Conservation (phyloP, 495 filamentous ascomycete species). For the Physcia stellaris region DNA sequence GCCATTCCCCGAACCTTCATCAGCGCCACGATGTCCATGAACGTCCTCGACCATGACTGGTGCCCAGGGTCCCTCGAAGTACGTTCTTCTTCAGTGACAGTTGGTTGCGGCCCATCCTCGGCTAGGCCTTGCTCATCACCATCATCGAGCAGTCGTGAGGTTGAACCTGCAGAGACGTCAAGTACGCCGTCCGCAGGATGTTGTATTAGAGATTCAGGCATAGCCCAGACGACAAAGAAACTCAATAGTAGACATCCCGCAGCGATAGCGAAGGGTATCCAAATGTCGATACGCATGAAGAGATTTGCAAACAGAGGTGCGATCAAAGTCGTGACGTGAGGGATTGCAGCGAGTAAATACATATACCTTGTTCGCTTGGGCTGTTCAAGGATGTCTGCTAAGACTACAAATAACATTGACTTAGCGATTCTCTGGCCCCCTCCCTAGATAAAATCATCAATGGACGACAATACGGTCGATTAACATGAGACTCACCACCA, state of each 20-base stretch:
- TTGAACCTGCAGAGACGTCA: background rate
- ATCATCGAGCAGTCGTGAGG: background rate
- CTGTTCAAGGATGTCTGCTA: slow-evolving; percentile 11
- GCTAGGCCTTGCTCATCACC: background rate
- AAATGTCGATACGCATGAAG: slow-evolving; percentile 10
- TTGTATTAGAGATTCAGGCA: slow-evolving; percentile 11
- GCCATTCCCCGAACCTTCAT: slow-evolving; percentile 5
- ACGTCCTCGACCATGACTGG: slow-evolving; percentile 5
- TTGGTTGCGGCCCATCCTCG: background rate
- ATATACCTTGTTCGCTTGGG: slow-evolving; percentile 13
- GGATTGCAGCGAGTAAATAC: slow-evolving; percentile 12
- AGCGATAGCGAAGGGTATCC: slow-evolving; percentile 11
- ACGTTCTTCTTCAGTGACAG: background rate
- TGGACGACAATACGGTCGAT: too few relatives aligned
- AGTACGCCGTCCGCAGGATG: background rate
- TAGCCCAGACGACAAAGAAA: slow-evolving; percentile 4
- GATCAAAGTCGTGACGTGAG: slow-evolving; percentile 8
- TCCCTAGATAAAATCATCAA: too few relatives aligned
- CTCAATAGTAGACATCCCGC: slow-evolving; percentile 5
- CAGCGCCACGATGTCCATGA: slow-evolving; percentile 6
- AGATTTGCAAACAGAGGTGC: slow-evolving; percentile 8
- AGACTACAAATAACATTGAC: slow-evolving; percentile 13
- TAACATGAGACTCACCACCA: too few relatives aligned
- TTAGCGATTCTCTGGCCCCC: slow-evolving; percentile 14
- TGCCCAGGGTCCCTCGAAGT: slow-evolving; percentile 5